Percentiles rank a stretch among this genome's conserved stretches.
These are phyloP conservation scores for Aphanomyces stellatus DNA, from an alignment of 352 stramenopile species.

Conservation along the genomic window DNA sequence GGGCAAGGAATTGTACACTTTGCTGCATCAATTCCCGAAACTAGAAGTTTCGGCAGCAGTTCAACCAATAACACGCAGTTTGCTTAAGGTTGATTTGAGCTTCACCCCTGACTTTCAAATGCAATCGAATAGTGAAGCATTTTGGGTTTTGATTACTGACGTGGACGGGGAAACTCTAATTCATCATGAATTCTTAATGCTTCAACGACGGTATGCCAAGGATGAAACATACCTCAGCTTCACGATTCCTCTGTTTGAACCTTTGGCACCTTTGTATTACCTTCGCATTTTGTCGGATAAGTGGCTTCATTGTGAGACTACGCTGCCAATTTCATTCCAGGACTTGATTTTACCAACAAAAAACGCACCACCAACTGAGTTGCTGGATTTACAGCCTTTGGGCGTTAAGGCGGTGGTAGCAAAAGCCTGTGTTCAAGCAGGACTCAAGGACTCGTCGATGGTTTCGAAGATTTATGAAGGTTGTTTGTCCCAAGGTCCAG, in stretches of 20 bases:
- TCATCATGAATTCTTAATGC: conserved; percentile 95
- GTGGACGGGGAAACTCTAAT: conserved; percentile 98
- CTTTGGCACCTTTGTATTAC: conserved; percentile 97
- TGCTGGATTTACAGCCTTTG: conserved; percentile 97
- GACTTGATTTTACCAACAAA: conserved; percentile 99
- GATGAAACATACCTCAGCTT: conserved; percentile 88
- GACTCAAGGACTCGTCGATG: conserved; percentile 43
- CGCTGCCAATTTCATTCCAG: conserved; percentile 97
- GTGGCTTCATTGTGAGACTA: conserved; percentile 96
- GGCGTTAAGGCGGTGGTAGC: conserved; percentile 81
- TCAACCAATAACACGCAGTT: conserved; percentile 96
- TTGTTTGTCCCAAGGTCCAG: conserved; percentile 24
- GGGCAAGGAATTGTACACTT: conserved; percentile 95
- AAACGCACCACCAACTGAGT: conserved; percentile 94
- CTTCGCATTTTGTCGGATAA: conserved; percentile 96
- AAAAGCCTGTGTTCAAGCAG: conserved; percentile 34
- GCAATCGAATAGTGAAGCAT: conserved; percentile 93
- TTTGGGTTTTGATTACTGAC: conserved; percentile 98
- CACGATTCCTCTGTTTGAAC: conserved; percentile 96
- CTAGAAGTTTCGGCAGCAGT: conserved; percentile 95
- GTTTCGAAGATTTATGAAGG: conserved; percentile 4
- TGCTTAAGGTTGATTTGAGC: conserved; percentile 94
- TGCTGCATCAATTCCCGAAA: conserved; percentile 98
- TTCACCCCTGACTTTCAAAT: conserved; percentile 97
- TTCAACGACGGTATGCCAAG: conserved; percentile 82